Evolutionary conservation across 345 rosid genomes (phyloP).

Genomic region (Gossypium thurberi): DNA sequence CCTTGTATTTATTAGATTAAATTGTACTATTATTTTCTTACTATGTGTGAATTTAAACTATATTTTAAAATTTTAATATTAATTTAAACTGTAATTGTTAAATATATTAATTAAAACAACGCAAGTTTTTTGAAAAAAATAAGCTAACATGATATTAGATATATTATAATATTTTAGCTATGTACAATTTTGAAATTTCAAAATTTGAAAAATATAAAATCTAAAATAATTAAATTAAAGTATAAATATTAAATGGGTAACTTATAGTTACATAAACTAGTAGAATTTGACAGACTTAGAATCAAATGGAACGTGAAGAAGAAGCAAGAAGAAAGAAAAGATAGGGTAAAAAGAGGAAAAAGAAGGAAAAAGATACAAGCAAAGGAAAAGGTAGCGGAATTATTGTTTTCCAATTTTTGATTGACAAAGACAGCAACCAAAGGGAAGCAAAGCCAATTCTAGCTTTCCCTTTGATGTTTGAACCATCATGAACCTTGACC

Average conservation of each 20-base stretch:
- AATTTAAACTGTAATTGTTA: no score
- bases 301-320: constrained; percentile 32
- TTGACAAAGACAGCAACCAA: constrained; percentile 23
- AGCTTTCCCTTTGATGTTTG: background rate
- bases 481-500: constrained; percentile 2
- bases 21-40: no score
- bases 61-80: no score
- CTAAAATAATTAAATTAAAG: no score
- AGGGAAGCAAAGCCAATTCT: background rate
- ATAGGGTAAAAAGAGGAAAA: constrained; percentile 7
- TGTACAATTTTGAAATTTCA: fast-evolving
- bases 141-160: no score
- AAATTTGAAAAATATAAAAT: fast-evolving
- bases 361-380: background rate
- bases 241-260: no score
- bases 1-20: no score
- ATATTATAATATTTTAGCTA: no score
- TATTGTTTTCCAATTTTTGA: constrained; percentile 9
- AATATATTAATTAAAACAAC: no score
- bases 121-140: no score
- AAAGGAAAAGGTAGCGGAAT: constrained; percentile 15
- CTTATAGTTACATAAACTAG: no score
- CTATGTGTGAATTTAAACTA: no score
- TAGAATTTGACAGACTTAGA: background rate
- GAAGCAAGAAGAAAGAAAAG: constrained; percentile 19